Percentiles rank a stretch among this genome's conserved stretches.
Conservation (phyloP, 106 monocot species). For the Acanthochlamys bracteata region DNA sequence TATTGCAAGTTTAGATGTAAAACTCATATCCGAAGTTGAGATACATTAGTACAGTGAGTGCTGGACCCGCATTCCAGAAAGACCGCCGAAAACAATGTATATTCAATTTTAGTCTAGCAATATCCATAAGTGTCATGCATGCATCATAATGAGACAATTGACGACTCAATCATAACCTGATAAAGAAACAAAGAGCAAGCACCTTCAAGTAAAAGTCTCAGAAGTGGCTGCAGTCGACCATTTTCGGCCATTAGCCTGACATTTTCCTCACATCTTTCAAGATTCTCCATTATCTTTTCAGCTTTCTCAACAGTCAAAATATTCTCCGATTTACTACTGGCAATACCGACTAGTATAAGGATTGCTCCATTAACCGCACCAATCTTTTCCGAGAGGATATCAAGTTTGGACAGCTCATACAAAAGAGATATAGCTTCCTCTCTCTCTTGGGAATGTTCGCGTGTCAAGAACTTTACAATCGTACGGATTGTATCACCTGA, state of each 20-base stretch:
- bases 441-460: constrained; percentile 55
- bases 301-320: constrained; percentile 56
- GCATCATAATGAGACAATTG: not conserved
- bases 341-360: constrained; percentile 73
- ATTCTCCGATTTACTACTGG: constrained; percentile 81
- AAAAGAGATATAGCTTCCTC: constrained; percentile 77
- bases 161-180: not conserved
- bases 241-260: constrained; percentile 93
- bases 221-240: constrained; percentile 81
- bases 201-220: constrained; percentile 68
- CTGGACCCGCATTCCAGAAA: too few relatives aligned
- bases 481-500: constrained; percentile 72
- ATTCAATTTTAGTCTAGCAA: too few relatives aligned
- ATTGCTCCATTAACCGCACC: constrained; percentile 74
- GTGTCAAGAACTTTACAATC: constrained; percentile 76
- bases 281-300: constrained; percentile 66
- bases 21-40: too few relatives aligned
- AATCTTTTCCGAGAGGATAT: constrained; percentile 74
- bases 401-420: constrained; percentile 76
- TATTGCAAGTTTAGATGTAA: too few relatives aligned
- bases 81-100: too few relatives aligned
- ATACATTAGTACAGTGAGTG: too few relatives aligned
- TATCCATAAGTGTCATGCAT: too few relatives aligned
- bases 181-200: not conserved
- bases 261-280: constrained; percentile 74